phyloP scores from a whole-genome alignment of 495 filamentous ascomycete genomes.

The Aspergillus indologenus region DNA sequence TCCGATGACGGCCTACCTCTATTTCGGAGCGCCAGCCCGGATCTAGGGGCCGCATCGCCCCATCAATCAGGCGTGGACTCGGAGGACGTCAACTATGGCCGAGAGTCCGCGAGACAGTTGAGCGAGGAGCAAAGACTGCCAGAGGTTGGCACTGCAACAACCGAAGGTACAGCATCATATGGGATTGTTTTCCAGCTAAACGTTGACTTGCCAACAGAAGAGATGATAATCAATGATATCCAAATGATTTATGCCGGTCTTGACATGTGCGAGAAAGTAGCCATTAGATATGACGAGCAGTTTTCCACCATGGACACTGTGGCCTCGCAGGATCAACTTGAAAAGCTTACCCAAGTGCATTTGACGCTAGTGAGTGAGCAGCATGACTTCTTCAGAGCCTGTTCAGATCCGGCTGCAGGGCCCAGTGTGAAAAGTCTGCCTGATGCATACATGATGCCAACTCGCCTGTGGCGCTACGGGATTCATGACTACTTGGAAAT shows the following conservation, averaged over 20 bases:
- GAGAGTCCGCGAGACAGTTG: slow-evolving; percentile 16
- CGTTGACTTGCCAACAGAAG: slow-evolving; percentile 67
- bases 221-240: slow-evolving; percentile 64
- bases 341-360: slow-evolving; percentile 69
- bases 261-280: slow-evolving; percentile 77
- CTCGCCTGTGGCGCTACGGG: slow-evolving; percentile 80
- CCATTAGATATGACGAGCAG: slow-evolving; percentile 66
- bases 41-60: slow-evolving; percentile 9
- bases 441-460: slow-evolving; percentile 74
- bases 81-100: slow-evolving; percentile 17
- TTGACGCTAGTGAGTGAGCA: slow-evolving; percentile 72
- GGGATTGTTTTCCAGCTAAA: slow-evolving; percentile 54
- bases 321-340: slow-evolving; percentile 65
- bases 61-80: slow-evolving; percentile 11
- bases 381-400: slow-evolving; percentile 78
- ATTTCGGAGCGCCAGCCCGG: slow-evolving; percentile 7
- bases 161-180: slow-evolving; percentile 41
- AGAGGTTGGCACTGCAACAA: slow-evolving; percentile 11
- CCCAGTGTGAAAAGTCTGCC: slow-evolving; percentile 56
- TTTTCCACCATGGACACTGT: slow-evolving; percentile 43
- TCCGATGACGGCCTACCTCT: slow-evolving; percentile 12
- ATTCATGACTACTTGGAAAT: slow-evolving; percentile 78
- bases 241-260: slow-evolving; percentile 75
- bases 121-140: slow-evolving; percentile 17
- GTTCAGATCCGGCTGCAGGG: slow-evolving; percentile 68